Percentiles rank a stretch among this genome's conserved stretches.
Evolutionary conservation across 23 red algal genomes (phyloP).

Genomic region (Cyanidiococcus yangmingshanensis): DNA sequence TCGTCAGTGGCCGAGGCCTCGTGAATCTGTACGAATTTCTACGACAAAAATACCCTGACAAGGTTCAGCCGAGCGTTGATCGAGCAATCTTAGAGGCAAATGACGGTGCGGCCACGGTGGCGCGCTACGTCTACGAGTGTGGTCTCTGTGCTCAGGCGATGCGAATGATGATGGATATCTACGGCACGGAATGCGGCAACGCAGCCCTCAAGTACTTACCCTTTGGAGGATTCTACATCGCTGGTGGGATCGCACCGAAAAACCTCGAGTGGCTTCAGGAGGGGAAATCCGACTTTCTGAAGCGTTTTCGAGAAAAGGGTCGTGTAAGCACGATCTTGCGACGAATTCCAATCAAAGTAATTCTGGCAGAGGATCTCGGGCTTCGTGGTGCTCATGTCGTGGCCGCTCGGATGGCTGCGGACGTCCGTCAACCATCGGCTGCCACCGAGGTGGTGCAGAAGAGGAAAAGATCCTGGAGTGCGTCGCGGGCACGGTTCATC

Average conservation of each 20-base stretch:
- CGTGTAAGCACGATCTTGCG: constrained; percentile 56
- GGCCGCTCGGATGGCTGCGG: constrained; percentile 36
- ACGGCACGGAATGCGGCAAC: constrained; percentile 73
- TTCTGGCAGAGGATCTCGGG: constrained; percentile 82
- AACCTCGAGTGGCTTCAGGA: constrained; percentile 62
- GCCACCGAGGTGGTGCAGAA: not conserved
- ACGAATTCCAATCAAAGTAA: constrained; percentile 59
- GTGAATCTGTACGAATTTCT: constrained; percentile 94
- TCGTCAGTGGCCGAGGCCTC: constrained; percentile 81
- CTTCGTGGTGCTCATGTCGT: constrained; percentile 86
- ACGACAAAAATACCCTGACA: constrained; percentile 43
- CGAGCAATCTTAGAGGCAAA: constrained; percentile 41
- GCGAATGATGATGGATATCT: constrained; percentile 68
- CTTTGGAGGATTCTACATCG: constrained; percentile 74
- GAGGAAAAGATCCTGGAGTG: not conserved
- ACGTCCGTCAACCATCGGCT: not conserved
- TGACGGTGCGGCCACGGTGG: constrained; percentile 59
- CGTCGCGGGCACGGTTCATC: not conserved
- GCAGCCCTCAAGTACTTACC: constrained; percentile 84
- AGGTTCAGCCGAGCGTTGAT: constrained; percentile 48
- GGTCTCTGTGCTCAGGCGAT: constrained; percentile 58
- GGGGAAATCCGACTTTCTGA: constrained; percentile 46
- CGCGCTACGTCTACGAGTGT: constrained; percentile 54
- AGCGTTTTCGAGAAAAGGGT: constrained; percentile 56
- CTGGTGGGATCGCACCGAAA: constrained; percentile 93